These are phyloP conservation scores for Solanum stenotomum DNA, from an alignment of 257 asterid species.

Conservation along the genomic window DNA sequence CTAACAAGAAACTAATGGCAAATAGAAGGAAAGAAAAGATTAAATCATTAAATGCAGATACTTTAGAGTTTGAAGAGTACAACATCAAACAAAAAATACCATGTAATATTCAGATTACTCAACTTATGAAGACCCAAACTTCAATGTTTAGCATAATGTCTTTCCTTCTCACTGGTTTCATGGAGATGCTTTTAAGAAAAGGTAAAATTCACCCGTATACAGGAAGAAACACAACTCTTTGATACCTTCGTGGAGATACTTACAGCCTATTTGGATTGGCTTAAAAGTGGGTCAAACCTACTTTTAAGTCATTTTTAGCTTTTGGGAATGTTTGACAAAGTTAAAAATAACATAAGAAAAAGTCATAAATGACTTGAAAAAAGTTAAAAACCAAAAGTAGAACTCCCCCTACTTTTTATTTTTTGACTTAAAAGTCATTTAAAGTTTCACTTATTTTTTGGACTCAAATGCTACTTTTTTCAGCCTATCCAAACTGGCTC, in stretches of 20 bases:
- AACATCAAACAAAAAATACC: background rate
- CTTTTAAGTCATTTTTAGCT: background rate
- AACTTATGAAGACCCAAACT: background rate
- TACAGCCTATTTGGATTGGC: background rate
- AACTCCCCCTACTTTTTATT: too few species aligned
- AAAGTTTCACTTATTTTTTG: too few species aligned
- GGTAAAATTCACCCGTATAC: background rate
- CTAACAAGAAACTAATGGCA: background rate
- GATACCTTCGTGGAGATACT: background rate
- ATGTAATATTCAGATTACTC: background rate
- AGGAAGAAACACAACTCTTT: background rate
- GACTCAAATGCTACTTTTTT: too few species aligned
- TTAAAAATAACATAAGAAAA: background rate
- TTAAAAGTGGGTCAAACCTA: background rate
- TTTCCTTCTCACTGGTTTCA: background rate
- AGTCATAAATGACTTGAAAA: too few species aligned
- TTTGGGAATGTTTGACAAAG: background rate
- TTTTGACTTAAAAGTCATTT: too few species aligned
- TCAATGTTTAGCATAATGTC: background rate
- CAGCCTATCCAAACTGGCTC: too few species aligned
- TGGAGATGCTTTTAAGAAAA: background rate
- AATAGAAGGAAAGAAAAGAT: background rate
- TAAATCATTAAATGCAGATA: background rate
- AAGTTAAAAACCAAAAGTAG: too few species aligned
- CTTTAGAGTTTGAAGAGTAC: background rate